Percentiles rank a stretch among this genome's conserved stretches.
phyloP scores from a whole-genome alignment of 2,329 filamentous ascomycete genomes.

The Fusarium piperis region DNA sequence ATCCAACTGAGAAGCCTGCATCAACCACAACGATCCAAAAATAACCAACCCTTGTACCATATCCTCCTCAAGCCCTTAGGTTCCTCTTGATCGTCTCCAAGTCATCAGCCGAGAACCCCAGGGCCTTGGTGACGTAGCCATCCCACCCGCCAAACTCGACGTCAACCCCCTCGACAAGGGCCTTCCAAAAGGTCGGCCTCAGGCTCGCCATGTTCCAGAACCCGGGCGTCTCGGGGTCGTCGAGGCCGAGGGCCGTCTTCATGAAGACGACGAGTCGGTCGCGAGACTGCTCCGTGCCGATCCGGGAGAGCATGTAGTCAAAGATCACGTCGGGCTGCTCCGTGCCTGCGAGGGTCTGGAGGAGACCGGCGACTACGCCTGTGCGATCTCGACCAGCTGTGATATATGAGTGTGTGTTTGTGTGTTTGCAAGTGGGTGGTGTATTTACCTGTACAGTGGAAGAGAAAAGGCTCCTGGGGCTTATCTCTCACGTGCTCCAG shows the following conservation, averaged over 20 bases:
- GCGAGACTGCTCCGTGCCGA: slow-evolving; percentile 62
- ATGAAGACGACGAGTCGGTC: slow-evolving; percentile 57
- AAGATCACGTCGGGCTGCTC: slow-evolving; percentile 52
- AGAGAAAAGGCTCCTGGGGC: slow-evolving; percentile 56
- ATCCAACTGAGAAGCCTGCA: not conserved
- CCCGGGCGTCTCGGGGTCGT: slow-evolving; percentile 54
- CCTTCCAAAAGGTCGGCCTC: slow-evolving; percentile 55
- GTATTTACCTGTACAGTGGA: slow-evolving; percentile 64
- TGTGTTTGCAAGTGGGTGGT: not conserved
- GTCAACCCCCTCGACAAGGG: slow-evolving; percentile 56
- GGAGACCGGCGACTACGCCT: slow-evolving; percentile 59
- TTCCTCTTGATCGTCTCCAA: slow-evolving; percentile 59
- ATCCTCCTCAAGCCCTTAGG: slow-evolving; percentile 40
- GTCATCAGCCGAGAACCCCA: slow-evolving; percentile 59
- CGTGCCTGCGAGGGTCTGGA: slow-evolving; percentile 62
- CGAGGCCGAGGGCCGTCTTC: slow-evolving; percentile 48
- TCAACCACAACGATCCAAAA: not conserved
- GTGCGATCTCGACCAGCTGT: slow-evolving; percentile 65
- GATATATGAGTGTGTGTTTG: not conserved
- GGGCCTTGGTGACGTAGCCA: slow-evolving; percentile 55
- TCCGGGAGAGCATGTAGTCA: slow-evolving; percentile 65
- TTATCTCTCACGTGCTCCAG: slow-evolving; percentile 60
- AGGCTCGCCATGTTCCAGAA: slow-evolving; percentile 60
- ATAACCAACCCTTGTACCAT: not conserved
- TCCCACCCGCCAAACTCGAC: slow-evolving; percentile 60